Evolutionary conservation across 352 stramenopile genomes (phyloP).

Genomic region (Elongisporangium anandrum): DNA sequence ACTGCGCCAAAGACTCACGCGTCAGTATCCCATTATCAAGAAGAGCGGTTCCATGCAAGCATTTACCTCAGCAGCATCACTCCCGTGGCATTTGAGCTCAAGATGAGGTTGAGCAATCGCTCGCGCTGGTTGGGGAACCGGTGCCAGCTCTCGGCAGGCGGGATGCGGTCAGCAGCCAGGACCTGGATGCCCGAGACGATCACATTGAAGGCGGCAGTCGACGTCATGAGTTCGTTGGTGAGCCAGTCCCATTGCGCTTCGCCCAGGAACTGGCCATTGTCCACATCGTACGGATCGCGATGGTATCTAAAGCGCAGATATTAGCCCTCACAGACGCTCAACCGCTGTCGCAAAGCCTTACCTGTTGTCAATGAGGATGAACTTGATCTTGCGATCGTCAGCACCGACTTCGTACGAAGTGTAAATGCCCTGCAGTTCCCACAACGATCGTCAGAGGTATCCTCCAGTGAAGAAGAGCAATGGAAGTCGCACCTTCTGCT

Average conservation of each 20-base stretch:
- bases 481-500: slow-evolving; percentile 44
- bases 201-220: slow-evolving; percentile 89
- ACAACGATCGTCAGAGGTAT: background rate
- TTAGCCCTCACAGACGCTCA: background rate
- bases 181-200: slow-evolving; percentile 92
- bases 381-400: slow-evolving; percentile 72
- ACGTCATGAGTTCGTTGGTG: slow-evolving; percentile 69
- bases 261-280: slow-evolving; percentile 72
- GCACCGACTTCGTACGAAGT: slow-evolving; percentile 70
- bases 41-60: slow-evolving; percentile 39
- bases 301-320: slow-evolving; percentile 56
- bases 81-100: slow-evolving; percentile 77
- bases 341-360: slow-evolving; percentile 4
- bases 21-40: slow-evolving; percentile 20
- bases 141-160: slow-evolving; percentile 85
- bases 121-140: slow-evolving; percentile 82
- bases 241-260: slow-evolving; percentile 83
- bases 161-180: slow-evolving; percentile 72
- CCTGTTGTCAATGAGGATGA: slow-evolving; percentile 86
- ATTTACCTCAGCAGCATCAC: slow-evolving; percentile 84
- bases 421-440: slow-evolving; percentile 67
- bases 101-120: slow-evolving; percentile 80
- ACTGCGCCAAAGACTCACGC: slow-evolving; percentile 23
- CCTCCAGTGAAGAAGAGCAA: background rate
- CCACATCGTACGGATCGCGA: slow-evolving; percentile 62